phyloP scores from a whole-genome alignment of 768 basidiomycete species.

The Kwoniella botswanensis region DNA sequence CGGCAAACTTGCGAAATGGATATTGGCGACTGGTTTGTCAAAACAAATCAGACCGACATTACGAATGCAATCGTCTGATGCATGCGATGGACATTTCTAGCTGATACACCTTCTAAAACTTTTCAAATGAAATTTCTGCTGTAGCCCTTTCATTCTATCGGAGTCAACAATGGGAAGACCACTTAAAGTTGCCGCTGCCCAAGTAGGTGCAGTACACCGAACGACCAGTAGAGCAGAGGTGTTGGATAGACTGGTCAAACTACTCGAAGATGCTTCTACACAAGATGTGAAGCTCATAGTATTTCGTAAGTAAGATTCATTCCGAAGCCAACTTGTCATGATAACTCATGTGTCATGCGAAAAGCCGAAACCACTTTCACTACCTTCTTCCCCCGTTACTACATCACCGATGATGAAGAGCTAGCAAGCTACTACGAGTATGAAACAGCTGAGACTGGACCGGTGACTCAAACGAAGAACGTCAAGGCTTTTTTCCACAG shows the following conservation, averaged over 20 bases:
- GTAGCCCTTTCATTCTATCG: not conserved
- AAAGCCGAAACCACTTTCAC: conserved; percentile 46
- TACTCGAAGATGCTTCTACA: conserved; percentile 37
- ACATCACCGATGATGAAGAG: conserved; percentile 48
- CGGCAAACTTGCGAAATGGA: too few relatives aligned
- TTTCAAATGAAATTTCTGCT: too few relatives aligned
- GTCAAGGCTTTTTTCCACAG: conserved; percentile 49
- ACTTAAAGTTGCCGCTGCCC: conserved; percentile 56
- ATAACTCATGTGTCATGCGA: too few relatives aligned
- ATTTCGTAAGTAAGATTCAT: conserved; percentile 30
- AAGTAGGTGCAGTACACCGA: conserved; percentile 56
- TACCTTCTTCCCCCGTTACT: conserved; percentile 57
- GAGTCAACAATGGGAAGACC: conserved; percentile 40
- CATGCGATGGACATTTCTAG: too few relatives aligned
- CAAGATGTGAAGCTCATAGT: conserved; percentile 42
- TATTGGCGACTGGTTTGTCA: too few relatives aligned
- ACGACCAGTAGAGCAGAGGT: conserved; percentile 36
- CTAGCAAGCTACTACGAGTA: conserved; percentile 47
- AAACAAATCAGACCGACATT: too few relatives aligned
- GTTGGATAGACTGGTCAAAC: conserved; percentile 42
- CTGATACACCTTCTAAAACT: too few relatives aligned
- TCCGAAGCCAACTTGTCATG: not conserved
- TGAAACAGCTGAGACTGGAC: conserved; percentile 33
- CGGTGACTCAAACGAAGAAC: conserved; percentile 33
- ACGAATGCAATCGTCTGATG: too few relatives aligned